phyloP scores from a whole-genome alignment of 768 basidiomycete genomes.

The Mycena latifolia region DNA sequence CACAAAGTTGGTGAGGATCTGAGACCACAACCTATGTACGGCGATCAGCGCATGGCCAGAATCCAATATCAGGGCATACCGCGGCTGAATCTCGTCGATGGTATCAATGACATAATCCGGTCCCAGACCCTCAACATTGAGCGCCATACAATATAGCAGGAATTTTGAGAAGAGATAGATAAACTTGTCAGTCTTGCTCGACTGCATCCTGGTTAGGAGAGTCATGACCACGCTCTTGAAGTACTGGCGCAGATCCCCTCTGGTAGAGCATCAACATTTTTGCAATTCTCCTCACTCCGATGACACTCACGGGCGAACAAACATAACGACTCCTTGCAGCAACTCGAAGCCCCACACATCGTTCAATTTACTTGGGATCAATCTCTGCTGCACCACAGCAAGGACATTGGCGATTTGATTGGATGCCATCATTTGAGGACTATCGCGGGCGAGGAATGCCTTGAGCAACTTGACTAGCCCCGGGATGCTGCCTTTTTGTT shows the following conservation, averaged over 20 bases:
- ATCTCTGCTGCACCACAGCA: conserved; percentile 90
- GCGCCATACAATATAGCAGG: conserved; percentile 79
- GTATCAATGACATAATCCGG: conserved; percentile 85
- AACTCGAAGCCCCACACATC: conserved; percentile 95
- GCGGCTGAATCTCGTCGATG: conserved; percentile 87
- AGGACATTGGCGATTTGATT: conserved; percentile 85
- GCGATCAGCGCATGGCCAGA: conserved; percentile 8
- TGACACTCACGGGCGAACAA: conserved; percentile 79
- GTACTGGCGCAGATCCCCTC: conserved; percentile 75
- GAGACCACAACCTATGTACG: conserved; percentile 73
- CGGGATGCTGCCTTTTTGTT: conserved; percentile 94
- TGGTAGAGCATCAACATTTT: conserved; percentile 43
- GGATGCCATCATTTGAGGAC: conserved; percentile 70
- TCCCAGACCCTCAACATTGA: conserved; percentile 78
- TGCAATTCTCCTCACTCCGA: neutral
- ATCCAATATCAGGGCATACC: conserved; percentile 59
- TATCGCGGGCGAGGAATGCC: conserved; percentile 84
- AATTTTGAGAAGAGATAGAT: conserved; percentile 87
- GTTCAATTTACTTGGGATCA: conserved; percentile 89
- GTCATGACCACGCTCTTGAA: conserved; percentile 82
- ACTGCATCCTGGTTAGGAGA: conserved; percentile 87
- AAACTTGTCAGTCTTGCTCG: conserved; percentile 91
- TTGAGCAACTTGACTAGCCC: conserved; percentile 91
- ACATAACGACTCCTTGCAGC: conserved; percentile 78
- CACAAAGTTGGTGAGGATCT: conserved; percentile 82